These are phyloP conservation scores for Solanum habrochaites DNA, from an alignment of 257 asterid species.

Conservation along the genomic window DNA sequence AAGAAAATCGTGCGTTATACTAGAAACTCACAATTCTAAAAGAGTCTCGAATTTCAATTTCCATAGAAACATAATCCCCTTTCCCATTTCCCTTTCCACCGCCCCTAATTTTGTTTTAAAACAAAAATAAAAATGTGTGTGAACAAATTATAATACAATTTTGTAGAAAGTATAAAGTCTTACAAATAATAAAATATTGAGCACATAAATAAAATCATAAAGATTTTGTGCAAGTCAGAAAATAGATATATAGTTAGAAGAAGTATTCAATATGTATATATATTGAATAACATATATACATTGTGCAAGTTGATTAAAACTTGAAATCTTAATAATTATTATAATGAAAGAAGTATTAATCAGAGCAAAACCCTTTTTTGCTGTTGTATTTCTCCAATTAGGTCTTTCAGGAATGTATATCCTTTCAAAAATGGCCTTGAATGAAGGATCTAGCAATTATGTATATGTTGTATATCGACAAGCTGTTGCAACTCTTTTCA, in stretches of 20 bases:
- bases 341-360: conserved; percentile 10
- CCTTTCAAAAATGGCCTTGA: conserved; percentile 67
- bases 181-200: not conserved
- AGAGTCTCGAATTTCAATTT: not conserved
- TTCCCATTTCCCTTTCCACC: not conserved
- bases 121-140: not conserved
- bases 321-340: not conserved
- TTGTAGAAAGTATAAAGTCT: accelerated
- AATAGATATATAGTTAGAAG: not conserved
- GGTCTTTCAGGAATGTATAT: conserved; percentile 95
- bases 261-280: not conserved
- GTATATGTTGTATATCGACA: conserved; percentile 86
- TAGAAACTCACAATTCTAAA: not conserved
- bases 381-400: conserved; percentile 61
- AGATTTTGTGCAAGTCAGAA: not conserved
- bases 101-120: not conserved
- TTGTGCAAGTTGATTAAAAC: not conserved
- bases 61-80: not conserved
- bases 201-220: not conserved
- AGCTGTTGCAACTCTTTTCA: conserved; percentile 58
- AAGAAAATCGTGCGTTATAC: not conserved
- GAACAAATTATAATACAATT: not conserved
- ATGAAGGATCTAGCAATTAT: conserved; percentile 85
- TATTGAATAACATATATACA: not conserved
- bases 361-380: conserved; percentile 64